Evolutionary conservation across 1,139 yeast genomes (phyloP).

Genomic region (Suhomyces taliae): DNA sequence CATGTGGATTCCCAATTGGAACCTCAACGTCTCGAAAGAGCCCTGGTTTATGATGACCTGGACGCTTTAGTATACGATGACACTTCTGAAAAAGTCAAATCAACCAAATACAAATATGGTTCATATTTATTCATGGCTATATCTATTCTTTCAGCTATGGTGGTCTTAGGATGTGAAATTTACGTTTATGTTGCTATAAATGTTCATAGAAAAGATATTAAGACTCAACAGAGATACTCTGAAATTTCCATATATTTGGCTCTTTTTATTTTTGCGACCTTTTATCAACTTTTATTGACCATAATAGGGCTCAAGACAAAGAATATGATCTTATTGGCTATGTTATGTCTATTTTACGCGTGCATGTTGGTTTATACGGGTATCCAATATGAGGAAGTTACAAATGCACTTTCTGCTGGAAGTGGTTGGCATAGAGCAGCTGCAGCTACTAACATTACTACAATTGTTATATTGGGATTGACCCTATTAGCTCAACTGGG

Average conservation of each 20-base stretch:
- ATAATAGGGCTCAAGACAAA: constrained; percentile 43
- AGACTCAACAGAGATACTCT: constrained; percentile 17
- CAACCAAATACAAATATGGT: constrained; percentile 10
- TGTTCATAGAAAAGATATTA: constrained; percentile 25
- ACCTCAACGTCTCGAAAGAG: neutral
- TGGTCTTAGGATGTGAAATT: constrained; percentile 31
- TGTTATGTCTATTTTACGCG: constrained; percentile 45
- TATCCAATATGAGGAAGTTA: constrained; percentile 49
- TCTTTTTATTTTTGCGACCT: constrained; percentile 26
- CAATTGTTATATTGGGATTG: constrained; percentile 46
- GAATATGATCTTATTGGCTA: constrained; percentile 43
- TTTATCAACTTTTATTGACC: constrained; percentile 35
- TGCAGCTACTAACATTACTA: constrained; percentile 43
- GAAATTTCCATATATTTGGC: constrained; percentile 27
- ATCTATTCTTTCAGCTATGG: constrained; percentile 31
- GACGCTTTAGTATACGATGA: constrained; percentile 4
- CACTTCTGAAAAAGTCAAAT: neutral
- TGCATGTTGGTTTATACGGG: constrained; percentile 54
- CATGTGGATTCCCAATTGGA: constrained; percentile 3
- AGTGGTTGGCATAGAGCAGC: constrained; percentile 31
- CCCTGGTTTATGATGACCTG: constrained; percentile 3
- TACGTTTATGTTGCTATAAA: constrained; percentile 40
- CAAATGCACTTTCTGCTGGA: constrained; percentile 21
- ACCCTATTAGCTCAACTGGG: constrained; percentile 35
- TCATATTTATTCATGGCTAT: constrained; percentile 25